Base-by-base conservation (phyloP, 2,329 filamentous ascomycete species). In the Tolypocladium album region DNA sequence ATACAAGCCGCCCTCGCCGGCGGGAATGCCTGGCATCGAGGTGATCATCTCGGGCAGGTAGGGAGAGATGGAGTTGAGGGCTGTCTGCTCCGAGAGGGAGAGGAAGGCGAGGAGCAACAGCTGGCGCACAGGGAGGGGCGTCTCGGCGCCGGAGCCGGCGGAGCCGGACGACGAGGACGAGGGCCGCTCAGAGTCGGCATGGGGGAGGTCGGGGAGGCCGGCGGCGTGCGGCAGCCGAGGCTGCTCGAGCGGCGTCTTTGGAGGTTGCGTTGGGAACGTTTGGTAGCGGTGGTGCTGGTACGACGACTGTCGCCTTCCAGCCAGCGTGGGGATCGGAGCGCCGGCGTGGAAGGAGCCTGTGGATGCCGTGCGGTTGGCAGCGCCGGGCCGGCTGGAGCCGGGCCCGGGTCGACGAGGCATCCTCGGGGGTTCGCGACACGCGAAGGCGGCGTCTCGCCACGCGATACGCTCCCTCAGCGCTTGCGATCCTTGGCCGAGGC, bases 1-100 rank as follows among this genome's bases (percentile, higher is more conserved):
- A 70, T 96, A 97, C 50, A 97, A 71, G 1, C 93, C 94, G 39
- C 88, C 88, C 67, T 92, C 79, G 7, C 79, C 80, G 1, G 81
- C 75, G 24, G 88, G 82, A 24, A 97, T 87, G 63, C 90, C 90
- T 1, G 90, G 89, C 71, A 97, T 97, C 1, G 85, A 86, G 27
- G 85, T 84, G 1, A 92, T 87, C 93, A 99, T 97, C 67, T 92
- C 85, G 0, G 94, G 94, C 1, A 99, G 83, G 73, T 99, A 99
- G 1, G 94, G 94, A 13, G 88, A 89, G 68, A 99, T 97, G 27
- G 92, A 96, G 74, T 99, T 99, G 70, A 99, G 82, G 0, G 94
- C 94, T 0, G 93, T 97, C 78, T 99, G 94, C 72, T 99, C 94
- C 59, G 90, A 89, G 27, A 99, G 81, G 8, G 92, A 92, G 62